A percentile compares a stretch with the other conserved stretches of the same genome.
phyloP scores from a whole-genome alignment of 176 grass and related monocot genomes.

The Eremochloa ophiuroides region DNA sequence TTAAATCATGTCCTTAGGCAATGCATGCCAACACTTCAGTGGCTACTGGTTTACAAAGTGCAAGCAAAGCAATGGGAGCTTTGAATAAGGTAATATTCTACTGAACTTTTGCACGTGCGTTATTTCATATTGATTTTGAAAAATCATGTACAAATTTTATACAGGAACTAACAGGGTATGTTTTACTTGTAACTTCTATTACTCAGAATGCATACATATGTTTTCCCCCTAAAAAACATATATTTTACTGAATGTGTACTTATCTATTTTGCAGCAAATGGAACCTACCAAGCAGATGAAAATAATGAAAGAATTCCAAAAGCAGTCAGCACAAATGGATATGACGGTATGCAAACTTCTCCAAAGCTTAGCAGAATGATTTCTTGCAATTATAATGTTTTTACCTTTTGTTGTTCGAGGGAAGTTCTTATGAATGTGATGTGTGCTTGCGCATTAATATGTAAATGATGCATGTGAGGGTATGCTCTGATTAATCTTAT shows the following conservation, averaged over 20 bases:
- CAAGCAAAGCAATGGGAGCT: conserved; percentile 88
- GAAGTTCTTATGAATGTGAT: conserved; percentile 22
- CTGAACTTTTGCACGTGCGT: not conserved
- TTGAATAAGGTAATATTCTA: conserved; percentile 71
- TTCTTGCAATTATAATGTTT: not conserved
- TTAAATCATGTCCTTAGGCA: conserved; percentile 44
- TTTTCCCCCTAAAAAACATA: not conserved
- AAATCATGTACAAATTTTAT: not conserved
- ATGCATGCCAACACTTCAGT: conserved; percentile 93
- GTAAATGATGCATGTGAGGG: not conserved
- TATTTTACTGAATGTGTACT: not conserved
- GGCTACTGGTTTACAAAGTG: conserved; percentile 80
- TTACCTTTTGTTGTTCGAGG: not conserved
- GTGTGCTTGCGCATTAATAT: not conserved
- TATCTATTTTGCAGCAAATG: conserved; percentile 74
- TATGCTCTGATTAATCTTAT: conserved; percentile 13
- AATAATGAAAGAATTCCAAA: conserved; percentile 95
- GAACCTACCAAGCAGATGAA: conserved; percentile 89
- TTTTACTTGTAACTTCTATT: conserved; percentile 3
- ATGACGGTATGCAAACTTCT: conserved; percentile 53
- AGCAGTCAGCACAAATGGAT: conserved; percentile 87
- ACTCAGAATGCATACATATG: not conserved
- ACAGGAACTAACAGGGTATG: not conserved
- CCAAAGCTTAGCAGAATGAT: conserved; percentile 11
- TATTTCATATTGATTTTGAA: not conserved